These are phyloP conservation scores for Penicillium capsulatum DNA, from an alignment of 2,329 filamentous ascomycete species.

Conservation along the genomic window DNA sequence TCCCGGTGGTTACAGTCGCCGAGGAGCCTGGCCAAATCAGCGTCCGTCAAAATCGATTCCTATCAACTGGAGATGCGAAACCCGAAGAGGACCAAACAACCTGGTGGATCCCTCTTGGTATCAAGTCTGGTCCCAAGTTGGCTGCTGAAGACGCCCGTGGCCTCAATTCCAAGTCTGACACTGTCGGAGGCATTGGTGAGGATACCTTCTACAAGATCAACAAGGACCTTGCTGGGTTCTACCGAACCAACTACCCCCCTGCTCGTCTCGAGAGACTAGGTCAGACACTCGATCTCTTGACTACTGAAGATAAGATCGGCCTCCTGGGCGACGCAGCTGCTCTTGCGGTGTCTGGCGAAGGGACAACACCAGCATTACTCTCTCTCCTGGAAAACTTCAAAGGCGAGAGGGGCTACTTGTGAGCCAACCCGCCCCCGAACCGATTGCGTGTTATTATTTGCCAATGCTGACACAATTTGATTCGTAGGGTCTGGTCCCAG, in stretches of 20 bases:
- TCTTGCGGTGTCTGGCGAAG: conserved; percentile 80
- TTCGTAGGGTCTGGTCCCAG: conserved; percentile 70
- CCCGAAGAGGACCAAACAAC: conserved; percentile 84
- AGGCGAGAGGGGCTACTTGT: conserved; percentile 74
- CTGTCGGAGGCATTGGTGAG: conserved; percentile 61
- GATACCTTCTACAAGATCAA: conserved; percentile 93
- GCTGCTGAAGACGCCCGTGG: conserved; percentile 61
- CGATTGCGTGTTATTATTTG: too few species aligned
- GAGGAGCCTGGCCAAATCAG: conserved; percentile 80
- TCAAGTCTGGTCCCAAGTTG: conserved; percentile 69
- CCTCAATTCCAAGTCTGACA: conserved; percentile 71
- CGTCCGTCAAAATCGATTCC: conserved; percentile 81
- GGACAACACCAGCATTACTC: conserved; percentile 74
- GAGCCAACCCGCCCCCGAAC: too few species aligned
- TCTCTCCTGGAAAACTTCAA: conserved; percentile 81
- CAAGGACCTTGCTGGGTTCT: conserved; percentile 81
- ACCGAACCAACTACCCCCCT: conserved; percentile 90
- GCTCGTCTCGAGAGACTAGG: conserved; percentile 75
- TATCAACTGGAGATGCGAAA: conserved; percentile 86
- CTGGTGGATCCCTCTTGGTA: conserved; percentile 91
- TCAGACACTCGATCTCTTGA: conserved; percentile 69
- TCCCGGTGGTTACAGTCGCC: conserved; percentile 80
- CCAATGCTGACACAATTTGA: not conserved
- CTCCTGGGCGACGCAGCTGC: conserved; percentile 86
- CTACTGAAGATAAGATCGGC: conserved; percentile 85